Conservation (phyloP, 345 rosid genomes). For the Acer yangbiense region DNA sequence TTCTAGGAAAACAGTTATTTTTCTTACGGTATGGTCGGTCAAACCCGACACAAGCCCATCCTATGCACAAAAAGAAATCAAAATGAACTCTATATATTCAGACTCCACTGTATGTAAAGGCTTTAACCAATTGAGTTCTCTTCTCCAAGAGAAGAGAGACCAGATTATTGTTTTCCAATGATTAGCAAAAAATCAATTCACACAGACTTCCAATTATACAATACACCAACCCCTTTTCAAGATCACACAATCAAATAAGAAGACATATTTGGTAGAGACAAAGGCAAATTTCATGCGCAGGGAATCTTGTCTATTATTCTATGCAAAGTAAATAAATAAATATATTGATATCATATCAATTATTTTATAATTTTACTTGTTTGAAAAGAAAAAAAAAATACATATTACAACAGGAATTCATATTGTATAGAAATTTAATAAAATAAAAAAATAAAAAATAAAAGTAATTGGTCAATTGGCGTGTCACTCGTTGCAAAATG, state of each 20-base stretch:
- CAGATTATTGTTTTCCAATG: background rate
- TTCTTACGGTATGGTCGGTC: no score
- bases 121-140: no score
- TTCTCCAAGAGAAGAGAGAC: background rate
- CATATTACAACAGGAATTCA: background rate
- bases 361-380: background rate
- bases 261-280: background rate
- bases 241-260: background rate
- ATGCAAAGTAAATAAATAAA: background rate
- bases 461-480: background rate
- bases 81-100: no score
- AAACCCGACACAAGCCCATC: no score
- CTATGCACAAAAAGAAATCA: no score
- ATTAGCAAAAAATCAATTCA: background rate
- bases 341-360: background rate
- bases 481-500: background rate
- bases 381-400: constrained; percentile 2
- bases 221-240: no score
- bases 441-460: no score
- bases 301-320: background rate
- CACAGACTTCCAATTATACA: no score
- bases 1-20: no score
- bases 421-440: background rate
- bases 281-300: background rate
- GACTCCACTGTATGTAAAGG: no score